phyloP scores from a whole-genome alignment of 805 yeast genomes.

The Zygosaccharomyces bailii region DNA sequence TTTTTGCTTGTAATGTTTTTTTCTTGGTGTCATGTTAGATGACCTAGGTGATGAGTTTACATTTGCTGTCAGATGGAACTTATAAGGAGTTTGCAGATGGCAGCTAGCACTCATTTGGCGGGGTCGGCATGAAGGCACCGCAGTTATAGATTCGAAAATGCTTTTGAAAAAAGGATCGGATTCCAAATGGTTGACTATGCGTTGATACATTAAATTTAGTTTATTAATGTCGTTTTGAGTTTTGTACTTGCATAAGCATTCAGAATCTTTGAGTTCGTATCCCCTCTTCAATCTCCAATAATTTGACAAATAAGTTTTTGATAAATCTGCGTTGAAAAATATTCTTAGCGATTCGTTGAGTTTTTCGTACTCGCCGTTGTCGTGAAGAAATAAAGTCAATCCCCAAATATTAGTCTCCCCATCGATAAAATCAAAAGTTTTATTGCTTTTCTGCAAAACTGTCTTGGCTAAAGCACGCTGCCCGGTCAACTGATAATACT shows the following conservation, averaged over 20 bases:
- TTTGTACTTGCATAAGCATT: constrained; percentile 19
- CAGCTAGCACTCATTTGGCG: background rate
- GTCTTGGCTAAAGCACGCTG: constrained; percentile 14
- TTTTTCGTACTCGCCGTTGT: constrained; percentile 23
- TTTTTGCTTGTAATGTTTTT: constrained; percentile 23
- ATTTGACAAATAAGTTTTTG: constrained; percentile 15
- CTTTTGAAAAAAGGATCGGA: constrained; percentile 49
- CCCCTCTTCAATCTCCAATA: constrained; percentile 30
- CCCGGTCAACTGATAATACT: constrained; percentile 25
- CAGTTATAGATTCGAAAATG: constrained; percentile 48
- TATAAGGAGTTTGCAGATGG: constrained; percentile 2
- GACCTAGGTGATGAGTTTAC: constrained; percentile 29
- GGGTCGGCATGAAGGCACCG: constrained; percentile 39
- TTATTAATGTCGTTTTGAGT: constrained; percentile 33
- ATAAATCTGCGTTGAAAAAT: constrained; percentile 18
- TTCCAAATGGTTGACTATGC: constrained; percentile 34
- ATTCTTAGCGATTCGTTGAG: constrained; percentile 20
- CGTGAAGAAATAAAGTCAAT: constrained; percentile 20
- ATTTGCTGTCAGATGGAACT: background rate
- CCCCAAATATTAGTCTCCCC: constrained; percentile 28
- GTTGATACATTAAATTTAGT: constrained; percentile 31
- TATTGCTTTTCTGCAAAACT: constrained; percentile 17
- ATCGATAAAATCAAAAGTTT: constrained; percentile 27
- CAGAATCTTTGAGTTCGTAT: constrained; percentile 11
- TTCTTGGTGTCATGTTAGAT: constrained; percentile 34